Conservation (phyloP, 805 yeast species). For the Kluyveromyces siamensis region DNA sequence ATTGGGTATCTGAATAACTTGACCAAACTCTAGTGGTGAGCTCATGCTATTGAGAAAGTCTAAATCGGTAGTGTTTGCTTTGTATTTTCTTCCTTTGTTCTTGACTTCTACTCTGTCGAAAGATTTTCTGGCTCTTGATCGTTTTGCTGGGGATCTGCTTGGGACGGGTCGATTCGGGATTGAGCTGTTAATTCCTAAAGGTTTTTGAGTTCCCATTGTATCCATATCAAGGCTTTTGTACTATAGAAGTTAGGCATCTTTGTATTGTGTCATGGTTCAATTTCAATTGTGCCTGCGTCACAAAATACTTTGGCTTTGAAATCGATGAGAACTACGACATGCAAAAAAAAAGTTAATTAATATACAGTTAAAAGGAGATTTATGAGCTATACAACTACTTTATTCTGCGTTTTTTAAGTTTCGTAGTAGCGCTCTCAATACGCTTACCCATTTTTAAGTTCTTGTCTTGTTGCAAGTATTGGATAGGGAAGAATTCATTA, state of each 20-base stretch:
- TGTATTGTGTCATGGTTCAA: background rate
- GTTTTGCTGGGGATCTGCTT: background rate
- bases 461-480: slow-evolving; percentile 38
- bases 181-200: background rate
- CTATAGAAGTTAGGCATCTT: background rate
- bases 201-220: slow-evolving; percentile 3
- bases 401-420: slow-evolving; percentile 29
- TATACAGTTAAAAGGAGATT: background rate
- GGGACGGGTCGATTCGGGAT: background rate
- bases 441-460: slow-evolving; percentile 50
- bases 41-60: slow-evolving; percentile 1
- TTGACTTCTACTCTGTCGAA: background rate
- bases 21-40: background rate
- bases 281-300: background rate
- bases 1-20: background rate
- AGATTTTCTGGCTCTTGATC: slow-evolving; percentile 1
- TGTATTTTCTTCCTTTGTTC: background rate
- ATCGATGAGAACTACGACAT: background rate
- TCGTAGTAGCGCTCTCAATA: slow-evolving; percentile 47
- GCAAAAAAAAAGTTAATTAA: background rate
- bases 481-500: slow-evolving; percentile 61
- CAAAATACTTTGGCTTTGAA: background rate
- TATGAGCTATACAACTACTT: slow-evolving; percentile 2
- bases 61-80: background rate
- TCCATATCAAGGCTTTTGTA: background rate